Evolutionary conservation across 495 filamentous ascomycete species (phyloP).

Genomic region (Parathielavia hyrcaniae): DNA sequence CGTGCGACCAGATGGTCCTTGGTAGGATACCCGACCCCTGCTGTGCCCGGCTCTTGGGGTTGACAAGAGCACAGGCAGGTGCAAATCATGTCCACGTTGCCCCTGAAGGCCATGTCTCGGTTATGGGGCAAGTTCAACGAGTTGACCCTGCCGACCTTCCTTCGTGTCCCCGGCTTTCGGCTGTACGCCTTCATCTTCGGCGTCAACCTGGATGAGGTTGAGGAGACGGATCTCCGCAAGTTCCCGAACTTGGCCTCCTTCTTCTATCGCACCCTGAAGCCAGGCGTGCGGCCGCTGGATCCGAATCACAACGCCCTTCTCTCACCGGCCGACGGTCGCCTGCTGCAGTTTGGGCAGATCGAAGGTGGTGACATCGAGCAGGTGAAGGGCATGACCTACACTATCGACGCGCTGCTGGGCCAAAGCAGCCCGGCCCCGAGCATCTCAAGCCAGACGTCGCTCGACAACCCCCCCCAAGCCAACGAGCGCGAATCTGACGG

Average conservation of each 20-base stretch:
- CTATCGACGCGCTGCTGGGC: slow-evolving; percentile 84
- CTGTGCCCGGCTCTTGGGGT: not conserved
- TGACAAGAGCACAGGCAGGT: slow-evolving; percentile 59
- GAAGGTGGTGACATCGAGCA: slow-evolving; percentile 94
- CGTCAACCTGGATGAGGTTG: slow-evolving; percentile 83
- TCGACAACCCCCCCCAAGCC: slow-evolving; percentile 16
- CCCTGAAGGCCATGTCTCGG: slow-evolving; percentile 86
- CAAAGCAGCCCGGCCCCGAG: slow-evolving; percentile 46
- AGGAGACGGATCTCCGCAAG: slow-evolving; percentile 75
- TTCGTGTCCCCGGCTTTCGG: slow-evolving; percentile 90
- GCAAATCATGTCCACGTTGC: slow-evolving; percentile 91
- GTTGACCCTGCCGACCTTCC: slow-evolving; percentile 78
- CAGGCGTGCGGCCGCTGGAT: slow-evolving; percentile 81
- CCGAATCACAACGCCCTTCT: slow-evolving; percentile 69
- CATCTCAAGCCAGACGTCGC: slow-evolving; percentile 28
- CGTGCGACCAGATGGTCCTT: slow-evolving; percentile 80
- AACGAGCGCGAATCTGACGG: slow-evolving; percentile 23
- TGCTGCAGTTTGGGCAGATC: slow-evolving; percentile 89
- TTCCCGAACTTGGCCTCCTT: slow-evolving; percentile 94
- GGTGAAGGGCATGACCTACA: slow-evolving; percentile 98
- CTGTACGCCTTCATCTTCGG: slow-evolving; percentile 90
- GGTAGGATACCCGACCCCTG: slow-evolving; percentile 44
- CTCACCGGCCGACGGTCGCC: slow-evolving; percentile 80
- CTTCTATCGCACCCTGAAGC: slow-evolving; percentile 93
- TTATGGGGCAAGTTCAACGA: slow-evolving; percentile 97